These are phyloP conservation scores for Wickerhamiella nectarea DNA, from an alignment of 805 yeast species.

Conservation along the genomic window DNA sequence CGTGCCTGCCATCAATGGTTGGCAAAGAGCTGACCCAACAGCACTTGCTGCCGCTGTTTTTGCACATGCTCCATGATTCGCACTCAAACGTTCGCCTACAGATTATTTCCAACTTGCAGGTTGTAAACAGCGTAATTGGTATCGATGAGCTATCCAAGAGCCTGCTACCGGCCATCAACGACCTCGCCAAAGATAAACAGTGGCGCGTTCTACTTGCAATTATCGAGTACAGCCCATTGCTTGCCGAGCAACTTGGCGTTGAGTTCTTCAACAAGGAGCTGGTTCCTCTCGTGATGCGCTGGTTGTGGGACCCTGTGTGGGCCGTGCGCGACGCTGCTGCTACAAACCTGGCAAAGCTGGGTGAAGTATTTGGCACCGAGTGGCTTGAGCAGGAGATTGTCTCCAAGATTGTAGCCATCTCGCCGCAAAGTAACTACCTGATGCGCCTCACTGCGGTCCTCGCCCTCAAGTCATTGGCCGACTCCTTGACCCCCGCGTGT, in stretches of 20 bases:
- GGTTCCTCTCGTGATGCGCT: constrained; percentile 82
- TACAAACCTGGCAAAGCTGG: constrained; percentile 58
- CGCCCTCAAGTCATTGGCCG: constrained; percentile 70
- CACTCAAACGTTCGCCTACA: constrained; percentile 92
- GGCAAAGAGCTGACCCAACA: constrained; percentile 77
- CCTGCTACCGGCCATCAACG: constrained; percentile 87
- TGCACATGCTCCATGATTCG: constrained; percentile 91
- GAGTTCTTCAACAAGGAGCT: constrained; percentile 85
- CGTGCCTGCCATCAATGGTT: constrained; percentile 72
- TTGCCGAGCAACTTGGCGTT: constrained; percentile 89
- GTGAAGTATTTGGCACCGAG: constrained; percentile 77
- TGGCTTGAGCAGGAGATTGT: constrained; percentile 87
- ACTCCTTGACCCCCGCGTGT: constrained; percentile 48
- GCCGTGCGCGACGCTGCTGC: constrained; percentile 97
- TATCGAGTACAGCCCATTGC: constrained; percentile 86
- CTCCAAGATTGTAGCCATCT: constrained; percentile 51
- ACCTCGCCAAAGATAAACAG: constrained; percentile 87
- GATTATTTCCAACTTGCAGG: constrained; percentile 80
- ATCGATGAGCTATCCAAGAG: constrained; percentile 76
- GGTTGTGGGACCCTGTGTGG: constrained; percentile 97
- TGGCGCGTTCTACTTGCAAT: constrained; percentile 98
- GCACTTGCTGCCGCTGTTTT: constrained; percentile 69
- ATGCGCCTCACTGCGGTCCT: constrained; percentile 84
- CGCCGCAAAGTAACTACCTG: constrained; percentile 54
- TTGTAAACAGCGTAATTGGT: constrained; percentile 89